Evolutionary conservation across 306 rosid species (phyloP), one percentile per base, ranked within the genome.

Genomic region (Gynostemma pentaphyllum): DNA sequence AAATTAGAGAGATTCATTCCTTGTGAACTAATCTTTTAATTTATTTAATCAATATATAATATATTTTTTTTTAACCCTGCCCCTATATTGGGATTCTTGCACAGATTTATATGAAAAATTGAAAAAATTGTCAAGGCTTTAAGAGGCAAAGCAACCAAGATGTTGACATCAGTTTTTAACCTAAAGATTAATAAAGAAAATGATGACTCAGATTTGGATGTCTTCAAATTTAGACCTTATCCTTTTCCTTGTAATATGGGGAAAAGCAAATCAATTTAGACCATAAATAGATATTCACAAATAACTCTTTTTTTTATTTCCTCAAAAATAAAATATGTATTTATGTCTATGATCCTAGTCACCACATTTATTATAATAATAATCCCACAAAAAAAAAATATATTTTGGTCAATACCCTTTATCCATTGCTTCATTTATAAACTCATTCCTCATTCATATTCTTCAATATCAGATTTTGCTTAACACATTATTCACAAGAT

Each of bases 191-290:
- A 19, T 18, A 61, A 40, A 61, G 48, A 15, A 28, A 26, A 16
- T 41, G 67, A 13, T 62, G 68, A 62, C 68, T 62, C 68, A 45
- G 68, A 62, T 62, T 23, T 62, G 68, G 68, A 42, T 62, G 68
- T 44, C 68, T 62, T 42, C 64, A 36, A 57, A 8, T 57, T 36
- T 19, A 37, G 46, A 57, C 64, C 68, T 62, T 62, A 62, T 62
- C 68, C 52, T 24, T 21, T 62, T 42, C 18, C 68, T 62, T 45
- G 52, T 62, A 62, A 62, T 42, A 42, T 62, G 68, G 52, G 30
- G n/a, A n/a, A 41, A 42, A 62, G 8, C 67, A 7, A 39, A 19
- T 41, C 67, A 62, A 62, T 62, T 62, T 62, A 10, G 23, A 16
- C 49, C 68, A 24, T 26, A 41, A 14, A 42, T n/a, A 44, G 19